phyloP scores from a whole-genome alignment of 768 basidiomycete genomes.

The Fomitopsis pulvina region DNA sequence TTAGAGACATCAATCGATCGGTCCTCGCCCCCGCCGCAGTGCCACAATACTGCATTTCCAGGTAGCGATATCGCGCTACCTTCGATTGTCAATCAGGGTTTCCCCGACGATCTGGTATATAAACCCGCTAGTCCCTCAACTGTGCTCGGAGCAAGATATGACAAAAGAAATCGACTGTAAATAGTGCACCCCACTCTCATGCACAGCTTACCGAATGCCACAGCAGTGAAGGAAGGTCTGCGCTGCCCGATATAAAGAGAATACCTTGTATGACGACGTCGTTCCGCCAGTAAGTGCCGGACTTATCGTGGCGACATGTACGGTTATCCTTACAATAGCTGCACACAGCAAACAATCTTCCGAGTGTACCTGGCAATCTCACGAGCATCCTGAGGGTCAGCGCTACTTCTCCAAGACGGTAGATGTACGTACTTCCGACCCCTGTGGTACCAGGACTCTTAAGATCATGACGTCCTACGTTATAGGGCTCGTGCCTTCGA shows the following conservation, averaged over 20 bases:
- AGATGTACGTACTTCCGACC: not conserved
- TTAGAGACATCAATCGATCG: no score
- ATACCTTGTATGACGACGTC: not conserved
- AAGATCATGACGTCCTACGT: not conserved
- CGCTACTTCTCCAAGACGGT: not conserved
- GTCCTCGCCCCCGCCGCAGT: no score
- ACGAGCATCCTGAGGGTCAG: constrained; percentile 3
- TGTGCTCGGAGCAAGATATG: not conserved
- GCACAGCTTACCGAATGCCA: no score
- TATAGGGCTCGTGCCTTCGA: not conserved
- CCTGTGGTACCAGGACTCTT: not conserved
- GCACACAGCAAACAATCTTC: not conserved
- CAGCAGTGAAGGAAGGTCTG: no score
- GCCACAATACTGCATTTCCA: no score
- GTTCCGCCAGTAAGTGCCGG: not conserved
- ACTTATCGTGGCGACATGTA: not conserved
- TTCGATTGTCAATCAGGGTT: no score
- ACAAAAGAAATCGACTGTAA: not conserved
- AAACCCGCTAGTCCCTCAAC: not conserved
- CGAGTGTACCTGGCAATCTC: not conserved
- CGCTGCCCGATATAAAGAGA: not conserved
- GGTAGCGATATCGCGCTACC: no score
- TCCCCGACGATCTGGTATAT: no score
- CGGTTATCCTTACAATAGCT: not conserved
- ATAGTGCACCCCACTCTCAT: no score